Base-by-base conservation (phyloP, 2,329 filamentous ascomycete species). In the Atkinsonella hypoxylon region DNA sequence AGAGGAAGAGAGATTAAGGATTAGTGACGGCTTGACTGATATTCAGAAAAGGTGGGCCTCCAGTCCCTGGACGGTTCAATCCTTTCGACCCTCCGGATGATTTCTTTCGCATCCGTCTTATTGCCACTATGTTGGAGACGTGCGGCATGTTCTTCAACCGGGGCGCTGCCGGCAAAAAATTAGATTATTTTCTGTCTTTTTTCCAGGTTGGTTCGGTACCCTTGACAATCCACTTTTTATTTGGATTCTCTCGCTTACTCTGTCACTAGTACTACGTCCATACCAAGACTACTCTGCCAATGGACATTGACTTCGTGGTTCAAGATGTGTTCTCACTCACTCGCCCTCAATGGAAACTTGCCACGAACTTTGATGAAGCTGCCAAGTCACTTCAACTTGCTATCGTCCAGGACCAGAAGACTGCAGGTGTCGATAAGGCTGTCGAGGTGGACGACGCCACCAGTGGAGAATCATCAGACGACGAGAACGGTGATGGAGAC, bases 221-320 rank as follows among this genome's bases (percentile, higher is more conserved):
- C 22, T 47, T 48, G 31, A 22, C 10, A 12, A 44, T n/a, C 22
- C 44, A 39, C 4, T 15, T 38, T 34, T 31, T 13, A 10, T 26
- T 34, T 26, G 17, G 13, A 4, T 32, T 30, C 9, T 26, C 20
- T 3, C 7, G 41, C 46, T 41, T 20, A 45, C 15, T 26, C 8
- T 9, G 26, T 30, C 30, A 26, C n/a, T 56, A 87, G 78, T 97
- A 96, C 67, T 98, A 98, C 67, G 85, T 97, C 58, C 83, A 86
- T 61, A 89, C 87, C 18, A 98, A 98, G 68, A 82, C 91, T 18
- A 77, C 86, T 0, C 69, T 96, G 39, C 93, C 94, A 0, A 94
- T 98, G 88, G 93, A 98, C 57, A 87, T 97, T 45, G 93, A 98
- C 52, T 98, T 98, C 64, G 83, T 96, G 44, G 80, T 98, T 7